Evolutionary conservation across 306 rosid species (phyloP).

Genomic region (Sechiopsis laciniata): DNA sequence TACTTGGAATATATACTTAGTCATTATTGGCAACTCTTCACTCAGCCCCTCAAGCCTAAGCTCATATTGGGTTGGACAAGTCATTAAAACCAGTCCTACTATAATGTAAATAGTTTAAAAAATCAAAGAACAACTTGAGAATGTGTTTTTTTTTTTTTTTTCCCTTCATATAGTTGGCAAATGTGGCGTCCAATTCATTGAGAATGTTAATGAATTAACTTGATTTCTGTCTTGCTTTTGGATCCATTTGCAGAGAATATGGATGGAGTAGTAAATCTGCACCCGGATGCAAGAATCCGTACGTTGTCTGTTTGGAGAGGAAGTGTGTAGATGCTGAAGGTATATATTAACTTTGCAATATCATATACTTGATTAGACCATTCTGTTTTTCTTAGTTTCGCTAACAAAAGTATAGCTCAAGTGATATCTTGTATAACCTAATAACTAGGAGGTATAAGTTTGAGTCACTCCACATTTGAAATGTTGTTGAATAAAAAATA

Average conservation of each 20-base stretch:
- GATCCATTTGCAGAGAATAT: slow-evolving; percentile 56
- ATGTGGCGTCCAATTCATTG: background rate
- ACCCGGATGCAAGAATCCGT: slow-evolving; percentile 68
- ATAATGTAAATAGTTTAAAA: background rate
- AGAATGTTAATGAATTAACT: background rate
- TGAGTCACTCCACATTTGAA: too few relatives aligned
- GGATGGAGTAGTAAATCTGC: slow-evolving; percentile 71
- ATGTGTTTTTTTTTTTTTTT: background rate
- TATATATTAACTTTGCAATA: slow-evolving; percentile 25
- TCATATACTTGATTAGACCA: slow-evolving; percentile 20
- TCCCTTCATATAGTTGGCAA: background rate
- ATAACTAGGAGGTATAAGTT: too few relatives aligned
- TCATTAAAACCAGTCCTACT: background rate
- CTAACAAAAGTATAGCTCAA: too few relatives aligned
- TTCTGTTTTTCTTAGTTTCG: too few relatives aligned
- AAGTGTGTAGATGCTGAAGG: slow-evolving; percentile 88
- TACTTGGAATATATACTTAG: background rate
- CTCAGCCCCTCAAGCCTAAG: too few relatives aligned
- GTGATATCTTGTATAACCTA: too few relatives aligned
- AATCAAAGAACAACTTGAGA: background rate
- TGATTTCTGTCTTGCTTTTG: background rate
- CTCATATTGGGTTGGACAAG: too few relatives aligned
- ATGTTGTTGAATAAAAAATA: too few relatives aligned
- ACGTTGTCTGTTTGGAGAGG: slow-evolving; percentile 92
- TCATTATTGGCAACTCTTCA: background rate